Base-by-base conservation (phyloP, 2,329 filamentous ascomycete species). In the Knufia fluminis region DNA sequence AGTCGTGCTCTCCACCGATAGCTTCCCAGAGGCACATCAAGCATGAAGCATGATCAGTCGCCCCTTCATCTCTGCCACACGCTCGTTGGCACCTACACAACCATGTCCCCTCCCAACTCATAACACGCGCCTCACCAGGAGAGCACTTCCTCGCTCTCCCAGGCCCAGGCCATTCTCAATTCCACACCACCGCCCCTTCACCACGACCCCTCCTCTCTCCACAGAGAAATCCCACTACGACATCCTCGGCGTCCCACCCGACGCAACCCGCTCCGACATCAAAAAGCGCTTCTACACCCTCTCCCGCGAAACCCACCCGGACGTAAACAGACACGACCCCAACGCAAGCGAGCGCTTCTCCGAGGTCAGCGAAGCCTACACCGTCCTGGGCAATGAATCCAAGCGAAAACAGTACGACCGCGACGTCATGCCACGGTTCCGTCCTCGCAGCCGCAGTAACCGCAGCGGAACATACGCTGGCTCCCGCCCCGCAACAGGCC, bases 251-350 rank as follows among this genome's bases (percentile, higher is more conserved):
- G 67, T 98, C n/a, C 69, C 78, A 0, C 73, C 76, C 36, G 77
- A 77, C 55, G 90, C 91, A 35, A 80, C 85, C 14, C 69, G 78
- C 1, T 71, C 74, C 7, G 87, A 95, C 47, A 90, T 97, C 54
- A 97, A 97, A 68, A 91, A 86, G 83, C 70, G 79, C 64, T 98
- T 96, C 78, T 97, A 96, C 75, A 69, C 77, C 53, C 85, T 97
- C 65, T 95, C 89, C 62, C 94, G 96, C 69, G 71, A 77, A 48
- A 84, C 95, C 75, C 92, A 98, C 68, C 92, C 92, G 1, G 92
- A 98, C 74, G 81, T 82, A 64, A 94, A 97, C 73, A 86, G 77
- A 52, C 64, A 77, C 59, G 84, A 95, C 67, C 84, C 86, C 3
- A 64, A 70, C 51, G 85, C 90, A 54, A 74, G 82, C 3, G 71